Base-by-base conservation (phyloP, 495 filamentous ascomycete genomes). In the Alectoria sarmentosa region DNA sequence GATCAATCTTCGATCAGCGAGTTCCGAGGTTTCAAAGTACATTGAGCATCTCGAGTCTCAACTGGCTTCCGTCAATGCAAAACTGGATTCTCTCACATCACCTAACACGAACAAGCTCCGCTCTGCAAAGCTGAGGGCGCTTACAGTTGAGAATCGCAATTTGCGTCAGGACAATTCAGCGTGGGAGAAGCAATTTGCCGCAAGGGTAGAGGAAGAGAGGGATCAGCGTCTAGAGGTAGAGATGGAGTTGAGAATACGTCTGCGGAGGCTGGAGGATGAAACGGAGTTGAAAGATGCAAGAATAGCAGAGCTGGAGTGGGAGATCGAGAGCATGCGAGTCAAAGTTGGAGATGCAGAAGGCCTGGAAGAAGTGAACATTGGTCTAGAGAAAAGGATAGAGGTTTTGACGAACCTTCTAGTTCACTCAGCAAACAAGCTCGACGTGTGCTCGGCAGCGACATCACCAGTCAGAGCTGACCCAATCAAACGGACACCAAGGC, bases 31-130 rank as follows among this genome's bases (percentile, higher is more conserved):
- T 19, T 63, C 73, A 7, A 70, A 74, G 52, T 82, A 82, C 67
- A 81, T 82, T 49, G 80, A 82, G 49, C 78, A 79, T 65, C 74
- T 82, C 10, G 79, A 82, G 62, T 66, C 69, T 23, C 78, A 82
- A 64, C 67, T 80, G 15, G 73, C 73, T 3, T 76, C 78, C 17
- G 59, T 75, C 14, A 70, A 76, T 36, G 72, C 67, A 0, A 79
- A 76, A 66, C 62, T 80, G 17, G 76, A 78, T 39, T 72, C 69
- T 5, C 68, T 74, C 34, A 74, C 70, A 37, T 72, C 74, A n/a
- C 74, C 78, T 4, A 66, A 68, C 2, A 69, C 71, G 3, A 75
- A 64, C 37, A 73, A 73, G 54, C 46, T 69, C 3, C 78, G 77
- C 9, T 70, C 75, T 13, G 68, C 73, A 21, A 80, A 75, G 66